phyloP scores from a whole-genome alignment of 352 stramenopile species.

The Globisporangium camurandrum region DNA sequence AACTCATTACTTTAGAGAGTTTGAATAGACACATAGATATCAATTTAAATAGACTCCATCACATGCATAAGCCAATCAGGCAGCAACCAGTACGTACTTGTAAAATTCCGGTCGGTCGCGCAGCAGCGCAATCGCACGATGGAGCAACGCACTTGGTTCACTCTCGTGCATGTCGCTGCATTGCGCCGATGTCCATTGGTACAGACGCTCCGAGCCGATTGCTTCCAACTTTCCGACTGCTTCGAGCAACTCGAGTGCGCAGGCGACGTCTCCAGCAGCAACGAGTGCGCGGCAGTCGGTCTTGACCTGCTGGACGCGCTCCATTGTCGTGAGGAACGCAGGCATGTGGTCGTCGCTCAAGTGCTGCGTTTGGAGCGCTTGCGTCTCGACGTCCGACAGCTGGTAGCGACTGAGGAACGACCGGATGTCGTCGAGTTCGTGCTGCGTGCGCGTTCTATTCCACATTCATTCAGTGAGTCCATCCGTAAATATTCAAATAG shows the following conservation, averaged over 20 bases:
- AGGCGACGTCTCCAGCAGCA: slow-evolving; percentile 28
- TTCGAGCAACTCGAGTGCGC: slow-evolving; percentile 83
- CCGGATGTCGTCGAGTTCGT: slow-evolving; percentile 37
- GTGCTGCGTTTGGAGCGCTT: slow-evolving; percentile 30
- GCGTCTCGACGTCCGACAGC: slow-evolving; percentile 58
- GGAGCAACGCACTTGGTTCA: slow-evolving; percentile 55
- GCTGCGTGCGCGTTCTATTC: slow-evolving; percentile 37
- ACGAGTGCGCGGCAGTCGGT: slow-evolving; percentile 60
- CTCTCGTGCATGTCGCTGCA: slow-evolving; percentile 60
- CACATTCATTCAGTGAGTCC: too few relatives aligned
- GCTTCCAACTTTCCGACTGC: slow-evolving; percentile 75
- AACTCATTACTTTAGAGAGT: too few relatives aligned
- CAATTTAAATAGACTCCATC: too few relatives aligned
- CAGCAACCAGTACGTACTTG: slow-evolving; percentile 48
- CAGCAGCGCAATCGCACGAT: slow-evolving; percentile 61
- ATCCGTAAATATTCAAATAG: slow-evolving; percentile 6
- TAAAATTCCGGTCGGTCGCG: slow-evolving; percentile 69
- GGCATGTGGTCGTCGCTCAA: slow-evolving; percentile 39
- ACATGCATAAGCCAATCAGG: too few relatives aligned
- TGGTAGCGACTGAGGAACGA: slow-evolving; percentile 69
- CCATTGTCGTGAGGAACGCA: slow-evolving; percentile 60
- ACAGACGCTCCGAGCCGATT: slow-evolving; percentile 79
- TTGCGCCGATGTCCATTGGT: slow-evolving; percentile 81
- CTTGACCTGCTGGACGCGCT: slow-evolving; percentile 67
- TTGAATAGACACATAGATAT: too few relatives aligned